Evolutionary conservation across 441 rosid species (phyloP), one percentile per base, ranked within the genome.

Genomic region (Flueggea neowawraea): DNA sequence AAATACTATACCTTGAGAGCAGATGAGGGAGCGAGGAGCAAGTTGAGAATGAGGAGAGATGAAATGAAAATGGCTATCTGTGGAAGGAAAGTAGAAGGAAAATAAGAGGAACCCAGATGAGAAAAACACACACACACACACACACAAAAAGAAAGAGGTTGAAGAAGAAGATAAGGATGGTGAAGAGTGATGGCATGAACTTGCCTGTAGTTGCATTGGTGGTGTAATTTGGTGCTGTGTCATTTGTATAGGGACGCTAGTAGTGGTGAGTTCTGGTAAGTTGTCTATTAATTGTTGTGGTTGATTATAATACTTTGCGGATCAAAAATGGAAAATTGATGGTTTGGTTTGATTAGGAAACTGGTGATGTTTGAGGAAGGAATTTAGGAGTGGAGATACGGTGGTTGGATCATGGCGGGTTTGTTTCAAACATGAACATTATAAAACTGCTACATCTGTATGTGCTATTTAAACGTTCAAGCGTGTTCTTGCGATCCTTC

Each of bases 171-270:
- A 15, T 28, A 17, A 14, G 15, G 45, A 6, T 15, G 50, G 16
- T 4, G 41, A 36, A 5, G 41, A 36, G 41, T 36, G 6, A 8
- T 36, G 41, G 4, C 41, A 17, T 33, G 31, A 41, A 33, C 54
- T 39, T 62, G 45, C 75, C 68, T 71, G 70, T 31, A 62, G 43
- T 13, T 66, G 61, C 71, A 66, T 68, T 43, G 44, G 31, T 36
- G 62, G 14, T 43, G 41, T 36, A 36, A 36, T 57, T 5, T 49
- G 69, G 66, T 64, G 65, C 7, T 36, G 41, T 5, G 41, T 36
- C 7, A 16, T 31, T 9, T 50, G 74, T 60, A 51, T 47, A 54
- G 28, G 28, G 28, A 22, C 28, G 28, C 2, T 22, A 22, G 41
- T 36, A 36, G 41, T 36, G 9, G 6, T 36, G 41, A 36, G 41